Evolutionary conservation across 2,329 filamentous ascomycete species (phyloP).

Genomic region (Sporothrix phasma): DNA sequence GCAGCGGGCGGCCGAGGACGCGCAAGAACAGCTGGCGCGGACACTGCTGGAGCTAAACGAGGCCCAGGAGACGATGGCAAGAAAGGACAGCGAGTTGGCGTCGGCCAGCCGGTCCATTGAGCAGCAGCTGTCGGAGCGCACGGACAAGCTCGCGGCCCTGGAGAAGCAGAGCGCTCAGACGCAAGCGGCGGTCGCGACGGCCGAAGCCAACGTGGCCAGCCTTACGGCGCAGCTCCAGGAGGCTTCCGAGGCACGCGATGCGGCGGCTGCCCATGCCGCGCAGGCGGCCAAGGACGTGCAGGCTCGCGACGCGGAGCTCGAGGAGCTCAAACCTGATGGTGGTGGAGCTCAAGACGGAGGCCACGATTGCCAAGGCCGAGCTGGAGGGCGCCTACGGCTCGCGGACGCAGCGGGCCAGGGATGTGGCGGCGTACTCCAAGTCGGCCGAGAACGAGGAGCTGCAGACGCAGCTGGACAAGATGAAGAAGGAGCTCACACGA

Average conservation of each 20-base stretch:
- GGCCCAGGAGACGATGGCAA: slow-evolving; percentile 19
- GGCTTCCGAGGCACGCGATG: slow-evolving; percentile 23
- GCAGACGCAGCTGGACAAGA: slow-evolving; percentile 37
- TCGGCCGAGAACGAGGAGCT: slow-evolving; percentile 38
- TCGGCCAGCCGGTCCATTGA: slow-evolving; percentile 17
- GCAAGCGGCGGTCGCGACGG: slow-evolving; percentile 28
- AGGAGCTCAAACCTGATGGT: slow-evolving; percentile 41
- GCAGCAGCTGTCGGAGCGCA: slow-evolving; percentile 18
- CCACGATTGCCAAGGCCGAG: slow-evolving; percentile 51
- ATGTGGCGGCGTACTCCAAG: slow-evolving; percentile 44
- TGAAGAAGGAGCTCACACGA: slow-evolving; percentile 40
- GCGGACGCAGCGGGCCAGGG: slow-evolving; percentile 47
- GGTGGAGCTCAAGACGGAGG: slow-evolving; percentile 51
- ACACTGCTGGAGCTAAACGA: slow-evolving; percentile 39
- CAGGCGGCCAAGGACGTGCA: slow-evolving; percentile 36
- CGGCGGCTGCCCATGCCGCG: slow-evolving; percentile 22
- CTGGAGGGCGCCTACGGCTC: slow-evolving; percentile 52
- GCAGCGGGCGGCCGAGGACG: slow-evolving; percentile 29
- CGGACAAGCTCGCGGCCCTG: slow-evolving; percentile 29
- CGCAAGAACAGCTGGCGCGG: slow-evolving; percentile 40
- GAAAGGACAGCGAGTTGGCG: slow-evolving; percentile 15
- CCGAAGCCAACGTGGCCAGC: slow-evolving; percentile 30
- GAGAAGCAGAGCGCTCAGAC: slow-evolving; percentile 25
- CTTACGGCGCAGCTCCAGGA: slow-evolving; percentile 29
- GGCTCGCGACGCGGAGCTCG: slow-evolving; percentile 41